Conservation (phyloP, 192 early-diverging fungal genomes). For the Cetraspora pellucida region DNA sequence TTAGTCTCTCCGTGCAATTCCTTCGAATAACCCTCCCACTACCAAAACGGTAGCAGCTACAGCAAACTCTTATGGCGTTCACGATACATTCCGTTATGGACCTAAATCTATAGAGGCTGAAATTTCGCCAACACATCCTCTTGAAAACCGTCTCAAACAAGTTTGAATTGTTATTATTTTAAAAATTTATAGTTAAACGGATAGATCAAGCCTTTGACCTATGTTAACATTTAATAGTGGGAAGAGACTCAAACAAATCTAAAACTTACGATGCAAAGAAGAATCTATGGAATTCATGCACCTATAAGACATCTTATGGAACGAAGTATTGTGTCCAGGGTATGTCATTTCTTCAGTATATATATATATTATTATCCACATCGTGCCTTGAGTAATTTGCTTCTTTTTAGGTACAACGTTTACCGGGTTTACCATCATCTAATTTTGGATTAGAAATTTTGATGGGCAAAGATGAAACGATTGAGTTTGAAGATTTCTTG, state of each 20-base stretch:
- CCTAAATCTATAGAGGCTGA: slow-evolving; percentile 63
- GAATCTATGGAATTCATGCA: slow-evolving; percentile 85
- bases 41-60: slow-evolving; percentile 39
- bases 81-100: slow-evolving; percentile 84
- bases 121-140: slow-evolving; percentile 70
- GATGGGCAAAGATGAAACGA: slow-evolving; percentile 80
- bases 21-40: not conserved
- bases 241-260: slow-evolving; percentile 79
- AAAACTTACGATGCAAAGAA: slow-evolving; percentile 79
- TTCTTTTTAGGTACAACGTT: slow-evolving; percentile 50
- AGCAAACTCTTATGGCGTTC: slow-evolving; percentile 69
- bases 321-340: slow-evolving; percentile 63
- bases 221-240: slow-evolving; percentile 61
- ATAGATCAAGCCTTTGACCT: too few species aligned
- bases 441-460: slow-evolving; percentile 82
- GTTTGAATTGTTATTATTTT: slow-evolving; percentile 42
- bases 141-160: slow-evolving; percentile 74
- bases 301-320: slow-evolving; percentile 95
- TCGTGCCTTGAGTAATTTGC: not conserved
- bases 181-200: not conserved
- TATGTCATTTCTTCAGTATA: slow-evolving; percentile 26
- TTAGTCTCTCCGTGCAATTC: slow-evolving; percentile 21
- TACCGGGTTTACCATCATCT: slow-evolving; percentile 60
- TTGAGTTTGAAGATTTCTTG: slow-evolving; percentile 91
- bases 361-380: not conserved